Percentiles rank a stretch among this genome's conserved stretches.
phyloP scores from a whole-genome alignment of 805 yeast genomes.

The Lipomyces japonicus region DNA sequence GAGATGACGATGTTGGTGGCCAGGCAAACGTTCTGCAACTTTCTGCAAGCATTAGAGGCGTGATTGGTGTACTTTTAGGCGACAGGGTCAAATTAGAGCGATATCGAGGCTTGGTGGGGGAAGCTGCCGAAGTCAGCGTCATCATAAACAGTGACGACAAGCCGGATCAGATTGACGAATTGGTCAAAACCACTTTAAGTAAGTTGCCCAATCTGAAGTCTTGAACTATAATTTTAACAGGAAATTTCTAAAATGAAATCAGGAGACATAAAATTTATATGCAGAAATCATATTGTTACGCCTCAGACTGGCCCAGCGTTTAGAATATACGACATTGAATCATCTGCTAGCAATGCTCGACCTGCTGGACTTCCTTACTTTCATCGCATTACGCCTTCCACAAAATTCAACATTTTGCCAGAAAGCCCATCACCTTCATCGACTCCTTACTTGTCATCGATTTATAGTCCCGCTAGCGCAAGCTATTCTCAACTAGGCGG shows the following conservation, averaged over 20 bases:
- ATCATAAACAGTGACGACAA: conserved; percentile 33
- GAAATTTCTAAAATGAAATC: conserved; percentile 37
- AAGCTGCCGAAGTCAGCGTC: conserved; percentile 40
- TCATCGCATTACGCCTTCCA: conserved; percentile 10
- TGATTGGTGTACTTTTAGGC: conserved; percentile 47
- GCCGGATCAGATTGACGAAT: conserved; percentile 17
- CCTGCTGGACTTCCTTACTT: conserved; percentile 14
- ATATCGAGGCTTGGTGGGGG: conserved; percentile 48
- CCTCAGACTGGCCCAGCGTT: conserved; percentile 48
- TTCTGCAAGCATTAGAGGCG: conserved; percentile 38
- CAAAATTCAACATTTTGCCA: conserved; percentile 20
- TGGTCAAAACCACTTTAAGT: not conserved
- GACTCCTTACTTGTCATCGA: not conserved
- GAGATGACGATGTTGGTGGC: conserved; percentile 4
- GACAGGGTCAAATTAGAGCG: conserved; percentile 51
- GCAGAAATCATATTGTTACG: conserved; percentile 51
- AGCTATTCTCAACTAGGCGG: conserved; percentile 72
- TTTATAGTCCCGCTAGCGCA: not conserved
- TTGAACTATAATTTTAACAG: not conserved
- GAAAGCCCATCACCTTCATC: conserved; percentile 1
- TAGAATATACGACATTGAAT: conserved; percentile 27
- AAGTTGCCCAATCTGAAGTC: not conserved
- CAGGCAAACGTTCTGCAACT: conserved; percentile 29
- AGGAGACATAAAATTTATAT: conserved; percentile 39
- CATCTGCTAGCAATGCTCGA: conserved; percentile 3